These are phyloP conservation scores for Calocybe gangraenosa DNA, from an alignment of 768 basidiomycete genomes.

Conservation along the genomic window DNA sequence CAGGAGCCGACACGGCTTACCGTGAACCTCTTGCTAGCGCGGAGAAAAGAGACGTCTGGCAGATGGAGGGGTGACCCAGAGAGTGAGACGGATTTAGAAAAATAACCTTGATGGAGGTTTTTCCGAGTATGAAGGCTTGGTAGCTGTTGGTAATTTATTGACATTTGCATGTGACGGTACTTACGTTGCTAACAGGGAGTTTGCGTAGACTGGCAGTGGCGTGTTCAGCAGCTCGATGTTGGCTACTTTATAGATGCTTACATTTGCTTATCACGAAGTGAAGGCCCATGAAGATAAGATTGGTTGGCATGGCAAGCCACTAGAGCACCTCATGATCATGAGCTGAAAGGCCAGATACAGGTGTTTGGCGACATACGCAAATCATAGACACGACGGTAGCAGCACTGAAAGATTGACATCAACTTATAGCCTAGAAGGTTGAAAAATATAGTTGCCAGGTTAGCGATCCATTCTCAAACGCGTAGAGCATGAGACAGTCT, in stretches of 20 bases:
- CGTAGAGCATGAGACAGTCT: slow-evolving; percentile 44
- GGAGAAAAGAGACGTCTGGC: neutral
- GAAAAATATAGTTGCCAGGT: slow-evolving; percentile 32
- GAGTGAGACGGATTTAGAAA: neutral
- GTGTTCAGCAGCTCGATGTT: neutral
- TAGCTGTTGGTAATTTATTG: neutral
- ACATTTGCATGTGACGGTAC: slow-evolving; percentile 6
- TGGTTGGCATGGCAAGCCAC: slow-evolving; percentile 45
- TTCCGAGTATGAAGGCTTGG: neutral
- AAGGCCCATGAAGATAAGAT: slow-evolving; percentile 50
- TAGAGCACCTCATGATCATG: slow-evolving; percentile 11
- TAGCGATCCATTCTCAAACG: slow-evolving; percentile 48
- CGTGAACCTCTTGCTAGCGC: neutral
- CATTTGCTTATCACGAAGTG: slow-evolving; percentile 53
- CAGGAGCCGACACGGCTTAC: too few relatives aligned
- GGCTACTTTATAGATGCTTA: slow-evolving; percentile 17
- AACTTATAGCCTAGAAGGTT: neutral
- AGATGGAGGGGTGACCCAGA: neutral
- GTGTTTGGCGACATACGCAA: slow-evolving; percentile 41
- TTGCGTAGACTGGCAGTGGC: slow-evolving; percentile 38
- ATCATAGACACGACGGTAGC: slow-evolving; percentile 44
- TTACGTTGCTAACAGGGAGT: slow-evolving; percentile 46
- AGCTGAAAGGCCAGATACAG: neutral
- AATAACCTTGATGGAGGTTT: neutral
- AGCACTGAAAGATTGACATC: slow-evolving; percentile 20